Evolutionary conservation across 1,284 basidiomycete genomes (phyloP).

Genomic region (Ceratobasidium theobromae): DNA sequence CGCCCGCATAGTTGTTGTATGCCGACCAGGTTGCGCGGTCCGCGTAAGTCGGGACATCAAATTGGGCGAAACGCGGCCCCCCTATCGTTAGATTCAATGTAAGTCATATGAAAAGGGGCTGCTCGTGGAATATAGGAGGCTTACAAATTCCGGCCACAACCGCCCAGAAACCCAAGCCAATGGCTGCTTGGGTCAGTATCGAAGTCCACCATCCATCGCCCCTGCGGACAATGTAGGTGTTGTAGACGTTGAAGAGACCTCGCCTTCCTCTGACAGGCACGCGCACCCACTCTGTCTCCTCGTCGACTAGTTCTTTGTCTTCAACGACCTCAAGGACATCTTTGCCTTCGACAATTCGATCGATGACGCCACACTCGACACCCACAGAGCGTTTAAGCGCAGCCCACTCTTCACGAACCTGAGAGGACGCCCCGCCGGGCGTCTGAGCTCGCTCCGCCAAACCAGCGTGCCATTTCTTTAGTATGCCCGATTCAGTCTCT

Average conservation of each 20-base stretch:
- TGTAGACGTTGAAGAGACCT: slow-evolving; percentile 80
- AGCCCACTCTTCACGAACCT: slow-evolving; percentile 67
- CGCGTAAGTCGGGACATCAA: slow-evolving; percentile 66
- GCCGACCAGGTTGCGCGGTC: slow-evolving; percentile 75
- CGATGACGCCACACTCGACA: slow-evolving; percentile 72
- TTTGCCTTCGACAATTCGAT: slow-evolving; percentile 59
- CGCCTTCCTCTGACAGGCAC: slow-evolving; percentile 45
- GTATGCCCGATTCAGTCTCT: slow-evolving; percentile 54
- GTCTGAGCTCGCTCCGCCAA: slow-evolving; percentile 42
- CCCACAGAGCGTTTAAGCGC: slow-evolving; percentile 74
- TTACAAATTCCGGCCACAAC: slow-evolving; percentile 29
- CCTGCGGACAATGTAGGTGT: slow-evolving; percentile 69
- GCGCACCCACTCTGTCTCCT: slow-evolving; percentile 6
- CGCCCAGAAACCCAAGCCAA: slow-evolving; percentile 32
- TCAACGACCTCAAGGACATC: slow-evolving; percentile 19
- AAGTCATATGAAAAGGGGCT: background rate
- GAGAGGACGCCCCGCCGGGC: slow-evolving; percentile 54
- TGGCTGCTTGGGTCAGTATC: slow-evolving; percentile 29
- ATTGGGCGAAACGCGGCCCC: background rate
- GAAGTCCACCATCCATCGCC: slow-evolving; percentile 23
- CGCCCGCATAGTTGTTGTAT: slow-evolving; percentile 67
- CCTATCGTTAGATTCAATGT: background rate
- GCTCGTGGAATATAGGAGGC: background rate
- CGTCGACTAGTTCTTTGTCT: slow-evolving; percentile 28
- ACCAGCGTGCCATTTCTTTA: slow-evolving; percentile 69